Evolutionary conservation across 2,329 filamentous ascomycete species (phyloP).

Genomic region (Colletotrichum sp.): DNA sequence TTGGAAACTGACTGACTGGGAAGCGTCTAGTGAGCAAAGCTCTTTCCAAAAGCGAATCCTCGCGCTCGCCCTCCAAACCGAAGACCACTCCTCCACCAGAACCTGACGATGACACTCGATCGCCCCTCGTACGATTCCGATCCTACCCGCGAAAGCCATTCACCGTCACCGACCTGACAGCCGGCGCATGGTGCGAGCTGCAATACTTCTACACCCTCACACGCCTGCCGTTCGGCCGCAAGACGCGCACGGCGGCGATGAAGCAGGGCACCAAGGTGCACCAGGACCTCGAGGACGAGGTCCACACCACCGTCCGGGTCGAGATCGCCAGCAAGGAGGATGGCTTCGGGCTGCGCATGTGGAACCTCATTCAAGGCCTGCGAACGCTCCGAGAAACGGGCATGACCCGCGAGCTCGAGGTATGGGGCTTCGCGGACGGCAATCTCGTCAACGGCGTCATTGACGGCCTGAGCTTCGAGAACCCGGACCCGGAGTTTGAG

Average conservation of each 20-base stretch:
- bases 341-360: slow-evolving; percentile 79
- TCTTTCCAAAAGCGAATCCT: slow-evolving; percentile 30
- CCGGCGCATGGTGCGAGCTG: slow-evolving; percentile 93
- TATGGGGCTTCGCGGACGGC: slow-evolving; percentile 86
- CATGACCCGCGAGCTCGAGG: slow-evolving; percentile 75
- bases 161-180: slow-evolving; percentile 86
- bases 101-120: slow-evolving; percentile 37
- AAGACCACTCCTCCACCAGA: slow-evolving; percentile 20
- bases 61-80: slow-evolving; percentile 12
- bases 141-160: slow-evolving; percentile 78
- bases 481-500: slow-evolving; percentile 76
- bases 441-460: slow-evolving; percentile 89
- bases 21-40: slow-evolving; percentile 68
- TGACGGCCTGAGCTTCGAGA: slow-evolving; percentile 80
- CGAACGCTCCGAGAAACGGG: slow-evolving; percentile 74
- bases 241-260: slow-evolving; percentile 82
- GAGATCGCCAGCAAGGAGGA: slow-evolving; percentile 80
- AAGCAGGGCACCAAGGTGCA: slow-evolving; percentile 81
- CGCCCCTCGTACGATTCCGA: slow-evolving; percentile 80
- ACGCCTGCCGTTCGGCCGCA: slow-evolving; percentile 72
- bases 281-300: slow-evolving; percentile 81
- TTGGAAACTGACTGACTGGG: slow-evolving; percentile 61
- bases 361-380: slow-evolving; percentile 90
- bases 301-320: slow-evolving; percentile 78
- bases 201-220: slow-evolving; percentile 91